Conservation (phyloP, 2,329 filamentous ascomycete genomes). For the Lecanicillium sp. region DNA sequence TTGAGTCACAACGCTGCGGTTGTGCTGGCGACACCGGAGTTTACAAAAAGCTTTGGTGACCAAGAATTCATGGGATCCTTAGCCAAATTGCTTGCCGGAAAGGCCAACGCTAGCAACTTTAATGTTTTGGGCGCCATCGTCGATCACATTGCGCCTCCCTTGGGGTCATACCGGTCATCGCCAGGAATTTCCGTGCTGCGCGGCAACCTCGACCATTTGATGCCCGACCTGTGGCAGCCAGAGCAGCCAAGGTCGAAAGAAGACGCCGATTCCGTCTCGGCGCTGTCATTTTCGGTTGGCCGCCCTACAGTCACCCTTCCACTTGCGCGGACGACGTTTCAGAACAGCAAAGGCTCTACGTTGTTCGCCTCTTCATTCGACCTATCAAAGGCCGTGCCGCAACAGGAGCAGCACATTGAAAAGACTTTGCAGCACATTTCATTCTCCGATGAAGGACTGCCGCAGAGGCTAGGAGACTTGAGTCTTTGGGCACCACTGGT, state of each 20-base stretch:
- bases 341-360: slow-evolving; percentile 57
- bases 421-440: slow-evolving; percentile 32
- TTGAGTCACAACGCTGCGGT: slow-evolving; percentile 33
- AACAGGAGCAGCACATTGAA: slow-evolving; percentile 20
- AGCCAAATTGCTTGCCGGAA: slow-evolving; percentile 37
- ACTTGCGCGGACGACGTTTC: slow-evolving; percentile 71
- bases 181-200: slow-evolving; percentile 46
- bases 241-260: slow-evolving; percentile 17
- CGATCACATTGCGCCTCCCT: slow-evolving; percentile 40
- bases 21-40: slow-evolving; percentile 40
- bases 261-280: slow-evolving; percentile 29
- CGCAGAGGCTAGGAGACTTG: slow-evolving; percentile 15
- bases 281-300: slow-evolving; percentile 33
- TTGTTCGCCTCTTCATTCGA: slow-evolving; percentile 34
- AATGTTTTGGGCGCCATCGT: slow-evolving; percentile 48
- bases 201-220: slow-evolving; percentile 28
- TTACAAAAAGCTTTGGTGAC: slow-evolving; percentile 41
- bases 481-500: slow-evolving; percentile 41
- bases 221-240: slow-evolving; percentile 38
- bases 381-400: slow-evolving; percentile 13
- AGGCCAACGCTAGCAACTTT: slow-evolving; percentile 27
- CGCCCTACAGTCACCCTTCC: slow-evolving; percentile 46
- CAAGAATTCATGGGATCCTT: slow-evolving; percentile 32
- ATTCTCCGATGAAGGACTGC: slow-evolving; percentile 15
- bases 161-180: slow-evolving; percentile 20